These are phyloP conservation scores for Ceratocystis cubensis DNA, from an alignment of 2,329 filamentous ascomycete genomes.

Conservation along the genomic window DNA sequence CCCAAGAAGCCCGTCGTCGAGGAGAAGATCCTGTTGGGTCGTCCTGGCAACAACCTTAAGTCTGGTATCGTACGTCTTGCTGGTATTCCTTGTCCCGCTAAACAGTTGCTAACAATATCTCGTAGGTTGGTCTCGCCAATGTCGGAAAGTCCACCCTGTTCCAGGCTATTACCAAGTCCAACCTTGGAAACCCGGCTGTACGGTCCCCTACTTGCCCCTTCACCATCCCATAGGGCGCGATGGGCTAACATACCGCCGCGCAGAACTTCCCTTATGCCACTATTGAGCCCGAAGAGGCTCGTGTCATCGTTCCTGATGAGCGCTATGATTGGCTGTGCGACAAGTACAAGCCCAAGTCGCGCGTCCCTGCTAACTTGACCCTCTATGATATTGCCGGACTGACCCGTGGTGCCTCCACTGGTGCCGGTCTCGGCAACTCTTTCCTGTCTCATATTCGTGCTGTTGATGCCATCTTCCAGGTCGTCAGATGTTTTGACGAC, in stretches of 20 bases:
- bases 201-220: slow-evolving; percentile 32
- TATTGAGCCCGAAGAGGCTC: slow-evolving; percentile 96
- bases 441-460: slow-evolving; percentile 98
- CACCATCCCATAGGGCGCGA: slow-evolving; percentile 29
- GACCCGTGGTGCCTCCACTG: slow-evolving; percentile 88
- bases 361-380: slow-evolving; percentile 93
- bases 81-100: not conserved
- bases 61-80: slow-evolving; percentile 75
- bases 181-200: slow-evolving; percentile 91
- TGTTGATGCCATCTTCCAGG: slow-evolving; percentile 95
- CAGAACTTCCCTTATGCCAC: slow-evolving; percentile 98
- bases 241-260: slow-evolving; percentile 21
- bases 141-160: slow-evolving; percentile 99
- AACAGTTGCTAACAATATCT: slow-evolving; percentile 5
- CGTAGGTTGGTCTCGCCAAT: slow-evolving; percentile 90
- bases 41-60: slow-evolving; percentile 96
- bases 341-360: slow-evolving; percentile 96
- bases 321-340: slow-evolving; percentile 91
- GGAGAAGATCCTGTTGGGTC: slow-evolving; percentile 91
- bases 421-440: slow-evolving; percentile 91
- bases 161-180: slow-evolving; percentile 97
- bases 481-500: slow-evolving; percentile 95
- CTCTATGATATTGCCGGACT: slow-evolving; percentile 98
- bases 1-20: slow-evolving; percentile 87
- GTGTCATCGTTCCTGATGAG: slow-evolving; percentile 91